Conservation (phyloP, 2,329 filamentous ascomycete species). For the Sporothrix phasma region DNA sequence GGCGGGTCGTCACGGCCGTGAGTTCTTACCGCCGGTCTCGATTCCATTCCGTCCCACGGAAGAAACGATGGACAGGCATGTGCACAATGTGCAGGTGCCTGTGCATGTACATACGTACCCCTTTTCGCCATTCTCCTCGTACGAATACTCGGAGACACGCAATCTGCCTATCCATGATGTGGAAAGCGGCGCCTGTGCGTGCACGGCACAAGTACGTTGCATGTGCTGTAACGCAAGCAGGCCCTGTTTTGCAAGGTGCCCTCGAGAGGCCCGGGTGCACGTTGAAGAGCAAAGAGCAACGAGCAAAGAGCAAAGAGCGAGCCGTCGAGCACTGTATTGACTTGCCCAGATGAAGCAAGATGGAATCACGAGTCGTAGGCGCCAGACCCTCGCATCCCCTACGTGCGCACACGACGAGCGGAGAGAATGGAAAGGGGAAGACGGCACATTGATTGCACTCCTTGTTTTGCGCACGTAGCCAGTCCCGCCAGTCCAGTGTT, state of each 20-base stretch:
- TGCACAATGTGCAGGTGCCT: neutral
- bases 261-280: too few species aligned
- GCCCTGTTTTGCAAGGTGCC: neutral
- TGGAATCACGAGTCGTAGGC: neutral
- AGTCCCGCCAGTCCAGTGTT: neutral
- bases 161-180: too few species aligned
- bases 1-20: neutral
- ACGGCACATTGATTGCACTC: neutral
- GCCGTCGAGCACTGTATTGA: neutral
- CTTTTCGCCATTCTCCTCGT: too few species aligned
- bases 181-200: neutral
- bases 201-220: neutral
- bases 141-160: too few species aligned
- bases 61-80: neutral
- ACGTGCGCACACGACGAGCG: neutral
- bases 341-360: neutral
- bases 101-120: neutral
- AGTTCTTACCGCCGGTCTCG: neutral
- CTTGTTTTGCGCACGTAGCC: conserved; percentile 1
- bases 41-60: neutral
- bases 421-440: neutral
- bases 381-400: neutral
- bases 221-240: neutral
- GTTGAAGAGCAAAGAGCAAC: too few species aligned
- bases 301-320: too few species aligned